These are phyloP conservation scores for Pseudogymnoascus verrucosus DNA, from an alignment of 2,329 filamentous ascomycete genomes.

Conservation along the genomic window DNA sequence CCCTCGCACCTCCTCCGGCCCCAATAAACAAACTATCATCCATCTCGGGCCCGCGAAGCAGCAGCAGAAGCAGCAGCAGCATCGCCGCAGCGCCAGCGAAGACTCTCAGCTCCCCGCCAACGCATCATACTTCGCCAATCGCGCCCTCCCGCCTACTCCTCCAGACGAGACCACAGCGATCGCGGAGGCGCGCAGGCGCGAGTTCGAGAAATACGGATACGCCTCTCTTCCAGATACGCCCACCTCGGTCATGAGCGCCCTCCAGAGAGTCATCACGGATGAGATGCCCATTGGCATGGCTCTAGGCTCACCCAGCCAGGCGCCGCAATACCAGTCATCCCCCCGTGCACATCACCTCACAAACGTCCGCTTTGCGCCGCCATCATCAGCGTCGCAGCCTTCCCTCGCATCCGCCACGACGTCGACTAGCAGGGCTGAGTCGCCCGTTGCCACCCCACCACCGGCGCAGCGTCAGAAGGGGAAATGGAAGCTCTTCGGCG, in stretches of 20 bases:
- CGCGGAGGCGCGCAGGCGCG: not conserved
- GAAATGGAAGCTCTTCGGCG: constrained; percentile 52
- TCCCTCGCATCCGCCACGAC: constrained; percentile 11
- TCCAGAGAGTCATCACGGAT: not conserved
- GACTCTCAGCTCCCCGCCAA: not conserved
- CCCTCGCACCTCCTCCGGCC: not conserved
- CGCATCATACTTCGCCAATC: not conserved
- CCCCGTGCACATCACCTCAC: constrained; percentile 9
- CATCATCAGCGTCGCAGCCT: constrained; percentile 17
- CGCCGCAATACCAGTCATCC: constrained; percentile 14
- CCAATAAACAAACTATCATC: not conserved
- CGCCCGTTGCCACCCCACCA: not conserved
- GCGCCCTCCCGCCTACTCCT: not conserved
- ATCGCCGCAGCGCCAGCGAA: not conserved
- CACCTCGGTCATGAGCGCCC: not conserved
- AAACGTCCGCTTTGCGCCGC: constrained; percentile 20
- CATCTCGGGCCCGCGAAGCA: not conserved
- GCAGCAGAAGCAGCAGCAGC: not conserved
- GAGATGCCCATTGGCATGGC: constrained; percentile 57
- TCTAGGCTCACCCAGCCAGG: constrained; percentile 57
- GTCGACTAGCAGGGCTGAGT: not conserved
- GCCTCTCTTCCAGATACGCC: not conserved
- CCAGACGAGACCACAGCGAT: not conserved
- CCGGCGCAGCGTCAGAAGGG: constrained; percentile 36
- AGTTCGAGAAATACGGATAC: not conserved